Base-by-base conservation (phyloP, 148 eudicot species). In the Camellia sinensis region DNA sequence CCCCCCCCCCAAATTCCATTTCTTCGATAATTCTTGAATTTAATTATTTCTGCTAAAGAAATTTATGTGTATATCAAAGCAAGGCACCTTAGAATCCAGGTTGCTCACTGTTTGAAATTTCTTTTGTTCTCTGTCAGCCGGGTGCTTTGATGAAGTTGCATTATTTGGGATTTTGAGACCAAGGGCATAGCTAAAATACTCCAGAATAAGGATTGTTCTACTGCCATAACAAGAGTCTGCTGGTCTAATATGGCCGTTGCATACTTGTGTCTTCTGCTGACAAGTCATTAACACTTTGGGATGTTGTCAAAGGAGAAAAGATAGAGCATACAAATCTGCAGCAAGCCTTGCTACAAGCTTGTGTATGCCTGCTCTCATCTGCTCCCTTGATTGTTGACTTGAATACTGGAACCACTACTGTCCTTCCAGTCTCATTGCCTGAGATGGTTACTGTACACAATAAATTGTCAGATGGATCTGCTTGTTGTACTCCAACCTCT, bases 131-230 rank as follows among this genome's bases (percentile, higher is more conserved):
- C 71, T 78, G 18, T 63, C 80, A 95, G 98, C 99, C 87, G 99
- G 99, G 73, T 96, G 99, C 84, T 89, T 93, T 46, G 92, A 96
- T 81, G 99, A 83, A 92, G 91, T 81, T 93, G 98, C 83, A 82
- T 96, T 65, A 86, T 96, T 75, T 96, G 99, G 99, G 99, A 96
- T 86, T 94, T 91, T 73, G 92, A 87, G 83, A 94, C 98, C 56
- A 84, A 95, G 71, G 97, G 92, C 54, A 89, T 96, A 80, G 92
- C 95, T 5, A 92, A 88, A 87, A 95, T 87, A 82, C 90, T 96
- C 10, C 87, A 82, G 61, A 98, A 96, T 56, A 89, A 89, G 77
- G 94, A 92, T 45, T 92, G 92, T 77, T 69, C 79, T 73, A 85
- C 95, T 79, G 91, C 97, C 46, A 87, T 96, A 84, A 94, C 99